Evolutionary conservation across 2,329 filamentous ascomycete genomes (phyloP), one percentile per base, ranked within the genome.

Genomic region (Fusarium cicatricum): DNA sequence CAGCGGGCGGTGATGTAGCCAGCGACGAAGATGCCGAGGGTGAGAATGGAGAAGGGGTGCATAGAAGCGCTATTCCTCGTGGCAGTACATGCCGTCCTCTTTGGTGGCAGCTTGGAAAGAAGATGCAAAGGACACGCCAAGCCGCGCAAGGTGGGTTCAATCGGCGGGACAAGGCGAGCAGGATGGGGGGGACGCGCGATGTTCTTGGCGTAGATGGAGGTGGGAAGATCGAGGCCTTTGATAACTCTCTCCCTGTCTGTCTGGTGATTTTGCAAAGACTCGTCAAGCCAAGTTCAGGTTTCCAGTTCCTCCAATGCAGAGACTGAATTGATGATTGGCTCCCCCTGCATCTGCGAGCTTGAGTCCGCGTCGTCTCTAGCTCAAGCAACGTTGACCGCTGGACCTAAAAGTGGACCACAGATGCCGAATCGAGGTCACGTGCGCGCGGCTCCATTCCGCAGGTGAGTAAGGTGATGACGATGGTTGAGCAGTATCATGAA

Each of bases 1-100:
- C 95, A 99, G 83, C 95, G 90, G 74, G 95, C 95, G 79, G 95
- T 99, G 77, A 94, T 98, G 84, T 99, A 99, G 78, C 95, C 95
- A 81, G 95, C 94, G 84, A 98, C 90, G 82, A 99, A 99, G 82
- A 99, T 97, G 80, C 90, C 92, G 80, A 97, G 88, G 72, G 93
- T 96, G 77, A 97, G 86, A 76, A 94, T 82, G 63, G 94, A 98
- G 82, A 98, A 97, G 72, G 93, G 92, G 92, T 97, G 93, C 94
- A 98, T 98, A 84, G 82, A 64, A 85, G 78, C 78, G 76, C 71
- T 77, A 75, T 73, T 72, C 66, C 62, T 62, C 56, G 55, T 66
- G 73, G 70, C 72, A 71, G 75, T 69, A 73, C 80, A 82, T 82
- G 75, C 78, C 78, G 66, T 68, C 56, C 55, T 52, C 48, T 40